Evolutionary conservation across 345 rosid species (phyloP).

Genomic region (Salix viminalis): DNA sequence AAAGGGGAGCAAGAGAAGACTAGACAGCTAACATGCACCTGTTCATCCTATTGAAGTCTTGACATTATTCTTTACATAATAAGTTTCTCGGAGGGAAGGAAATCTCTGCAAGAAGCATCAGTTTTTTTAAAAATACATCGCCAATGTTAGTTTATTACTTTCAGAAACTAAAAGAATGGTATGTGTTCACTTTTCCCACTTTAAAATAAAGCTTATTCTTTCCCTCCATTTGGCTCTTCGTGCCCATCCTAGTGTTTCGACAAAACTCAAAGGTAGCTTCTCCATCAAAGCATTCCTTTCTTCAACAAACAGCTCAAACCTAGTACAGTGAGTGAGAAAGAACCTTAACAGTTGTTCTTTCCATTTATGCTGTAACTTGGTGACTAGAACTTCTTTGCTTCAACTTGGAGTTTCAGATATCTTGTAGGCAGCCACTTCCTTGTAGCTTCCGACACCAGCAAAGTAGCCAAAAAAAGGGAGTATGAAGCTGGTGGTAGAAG

Average conservation of each 20-base stretch:
- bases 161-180: background rate
- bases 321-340: background rate
- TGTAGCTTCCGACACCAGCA: constrained; percentile 25
- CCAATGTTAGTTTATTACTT: background rate
- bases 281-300: constrained; percentile 58
- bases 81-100: background rate
- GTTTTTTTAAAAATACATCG: too few species aligned
- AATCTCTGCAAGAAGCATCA: background rate
- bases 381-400: constrained; percentile 54
- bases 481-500: constrained; percentile 42
- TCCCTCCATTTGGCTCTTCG: constrained; percentile 25
- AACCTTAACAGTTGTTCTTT: constrained; percentile 14
- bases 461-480: constrained; percentile 27
- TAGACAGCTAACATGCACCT: background rate
- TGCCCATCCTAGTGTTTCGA: background rate
- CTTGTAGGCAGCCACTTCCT: constrained; percentile 32
- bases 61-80: background rate
- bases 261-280: constrained; percentile 32
- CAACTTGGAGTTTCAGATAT: constrained; percentile 37
- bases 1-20: background rate
- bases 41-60: background rate
- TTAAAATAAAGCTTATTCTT: constrained; percentile 26
- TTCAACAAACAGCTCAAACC: constrained; percentile 20
- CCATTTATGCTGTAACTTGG: constrained; percentile 21
- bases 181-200: constrained; percentile 1